phyloP scores from a whole-genome alignment of 1,139 yeast species.

The Chernovozyma aurita region DNA sequence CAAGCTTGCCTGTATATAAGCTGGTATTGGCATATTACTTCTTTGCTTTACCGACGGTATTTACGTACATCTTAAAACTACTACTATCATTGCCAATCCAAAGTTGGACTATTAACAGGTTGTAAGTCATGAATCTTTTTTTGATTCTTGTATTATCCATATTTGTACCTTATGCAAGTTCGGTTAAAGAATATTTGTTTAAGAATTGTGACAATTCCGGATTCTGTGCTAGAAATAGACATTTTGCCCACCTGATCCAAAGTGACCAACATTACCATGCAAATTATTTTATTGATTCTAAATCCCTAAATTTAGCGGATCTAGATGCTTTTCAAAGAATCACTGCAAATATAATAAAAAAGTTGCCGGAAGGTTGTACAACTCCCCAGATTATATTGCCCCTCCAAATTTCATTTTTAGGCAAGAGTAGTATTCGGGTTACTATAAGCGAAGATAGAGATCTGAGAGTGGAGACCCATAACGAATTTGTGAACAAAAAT shows the following conservation, averaged over 20 bases:
- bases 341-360: conserved; percentile 46
- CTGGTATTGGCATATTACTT: too few relatives aligned
- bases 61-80: too few relatives aligned
- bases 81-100: too few relatives aligned
- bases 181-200: conserved; percentile 67
- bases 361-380: conserved; percentile 23
- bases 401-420: conserved; percentile 51
- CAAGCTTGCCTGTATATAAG: too few relatives aligned
- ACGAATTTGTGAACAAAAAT: conserved; percentile 23
- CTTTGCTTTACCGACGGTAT: too few relatives aligned
- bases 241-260: conserved; percentile 48
- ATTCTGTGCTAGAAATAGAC: conserved; percentile 78
- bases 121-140: background rate
- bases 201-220: conserved; percentile 81
- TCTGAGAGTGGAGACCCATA: background rate
- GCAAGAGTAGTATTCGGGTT: conserved; percentile 54
- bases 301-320: conserved; percentile 24
- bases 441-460: conserved; percentile 54
- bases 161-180: background rate
- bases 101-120: too few relatives aligned
- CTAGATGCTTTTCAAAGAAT: conserved; percentile 19
- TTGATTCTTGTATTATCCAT: background rate
- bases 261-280: conserved; percentile 26
- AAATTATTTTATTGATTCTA: conserved; percentile 51
- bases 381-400: conserved; percentile 39